Percentiles rank a stretch among this genome's conserved stretches.
These are phyloP conservation scores for Neurospora tetrasperma DNA, from an alignment of 495 filamentous ascomycete genomes.

Conservation along the genomic window DNA sequence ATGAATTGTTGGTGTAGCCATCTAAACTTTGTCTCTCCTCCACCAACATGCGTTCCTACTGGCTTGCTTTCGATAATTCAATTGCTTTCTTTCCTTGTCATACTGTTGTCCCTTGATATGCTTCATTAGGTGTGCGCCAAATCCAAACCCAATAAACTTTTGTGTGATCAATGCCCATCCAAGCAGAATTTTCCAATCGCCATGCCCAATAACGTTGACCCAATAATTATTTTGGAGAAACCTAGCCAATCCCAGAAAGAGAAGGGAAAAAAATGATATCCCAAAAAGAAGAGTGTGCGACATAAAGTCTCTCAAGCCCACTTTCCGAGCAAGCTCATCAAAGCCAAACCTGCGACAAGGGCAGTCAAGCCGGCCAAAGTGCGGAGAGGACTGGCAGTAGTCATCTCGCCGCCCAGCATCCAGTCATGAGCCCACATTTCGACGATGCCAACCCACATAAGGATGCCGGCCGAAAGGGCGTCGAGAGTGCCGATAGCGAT, in stretches of 20 bases:
- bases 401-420: slow-evolving; percentile 30
- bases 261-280: neutral
- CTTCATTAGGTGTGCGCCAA: neutral
- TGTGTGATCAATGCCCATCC: neutral
- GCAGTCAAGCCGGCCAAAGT: slow-evolving; percentile 14
- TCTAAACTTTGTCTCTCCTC: neutral
- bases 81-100: neutral
- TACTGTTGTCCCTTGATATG: neutral
- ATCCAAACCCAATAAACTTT: neutral
- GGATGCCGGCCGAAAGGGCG: slow-evolving; percentile 46
- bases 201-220: neutral
- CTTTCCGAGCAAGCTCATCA: slow-evolving; percentile 27
- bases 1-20: neutral
- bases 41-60: neutral
- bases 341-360: slow-evolving; percentile 15
- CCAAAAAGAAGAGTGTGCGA: slow-evolving; percentile 1
- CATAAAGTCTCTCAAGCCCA: slow-evolving; percentile 16
- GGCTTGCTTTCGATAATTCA: neutral
- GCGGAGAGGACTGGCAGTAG: slow-evolving; percentile 9
- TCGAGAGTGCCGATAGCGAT: slow-evolving; percentile 49
- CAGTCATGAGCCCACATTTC: slow-evolving; percentile 52
- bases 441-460: slow-evolving; percentile 49
- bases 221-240: neutral
- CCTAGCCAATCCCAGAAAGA: neutral
- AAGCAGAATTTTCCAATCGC: neutral